phyloP scores from a whole-genome alignment of 306 rosid species.

The Castanea crenata region DNA sequence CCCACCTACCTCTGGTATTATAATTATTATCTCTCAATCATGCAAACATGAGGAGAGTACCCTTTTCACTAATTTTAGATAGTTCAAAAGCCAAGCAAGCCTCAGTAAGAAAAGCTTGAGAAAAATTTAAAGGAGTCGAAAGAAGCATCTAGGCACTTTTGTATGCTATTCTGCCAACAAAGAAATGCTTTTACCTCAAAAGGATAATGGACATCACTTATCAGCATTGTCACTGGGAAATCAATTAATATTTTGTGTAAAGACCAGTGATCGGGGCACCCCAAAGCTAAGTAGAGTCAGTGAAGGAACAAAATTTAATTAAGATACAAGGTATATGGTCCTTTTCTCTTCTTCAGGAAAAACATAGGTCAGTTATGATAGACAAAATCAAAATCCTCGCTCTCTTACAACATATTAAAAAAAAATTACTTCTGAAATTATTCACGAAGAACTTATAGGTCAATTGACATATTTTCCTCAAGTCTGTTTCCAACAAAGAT shows the following conservation, averaged over 20 bases:
- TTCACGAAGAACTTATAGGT: too few relatives aligned
- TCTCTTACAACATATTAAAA: neutral
- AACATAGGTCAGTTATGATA: neutral
- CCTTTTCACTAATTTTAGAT: slow-evolving; percentile 22
- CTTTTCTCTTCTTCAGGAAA: neutral
- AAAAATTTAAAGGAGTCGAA: slow-evolving; percentile 16
- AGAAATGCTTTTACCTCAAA: slow-evolving; percentile 30
- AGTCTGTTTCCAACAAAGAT: too few relatives aligned
- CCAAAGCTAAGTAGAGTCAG: slow-evolving; percentile 11
- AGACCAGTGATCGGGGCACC: slow-evolving; percentile 5
- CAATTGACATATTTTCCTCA: too few relatives aligned
- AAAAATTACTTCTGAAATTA: too few relatives aligned
- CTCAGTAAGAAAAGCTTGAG: slow-evolving; percentile 20
- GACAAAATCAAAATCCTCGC: neutral
- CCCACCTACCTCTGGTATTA: slow-evolving; percentile 11
- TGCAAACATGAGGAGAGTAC: slow-evolving; percentile 53
- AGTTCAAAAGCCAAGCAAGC: slow-evolving; percentile 32
- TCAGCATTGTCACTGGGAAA: slow-evolving; percentile 30
- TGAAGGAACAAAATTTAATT: neutral
- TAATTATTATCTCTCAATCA: slow-evolving; percentile 40
- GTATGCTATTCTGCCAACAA: slow-evolving; percentile 64
- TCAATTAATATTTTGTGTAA: neutral
- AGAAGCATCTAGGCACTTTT: slow-evolving; percentile 44
- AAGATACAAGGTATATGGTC: neutral
- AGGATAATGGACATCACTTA: slow-evolving; percentile 24